Conservation (phyloP, 129 eudicot species). For the Helianthus annuus region DNA sequence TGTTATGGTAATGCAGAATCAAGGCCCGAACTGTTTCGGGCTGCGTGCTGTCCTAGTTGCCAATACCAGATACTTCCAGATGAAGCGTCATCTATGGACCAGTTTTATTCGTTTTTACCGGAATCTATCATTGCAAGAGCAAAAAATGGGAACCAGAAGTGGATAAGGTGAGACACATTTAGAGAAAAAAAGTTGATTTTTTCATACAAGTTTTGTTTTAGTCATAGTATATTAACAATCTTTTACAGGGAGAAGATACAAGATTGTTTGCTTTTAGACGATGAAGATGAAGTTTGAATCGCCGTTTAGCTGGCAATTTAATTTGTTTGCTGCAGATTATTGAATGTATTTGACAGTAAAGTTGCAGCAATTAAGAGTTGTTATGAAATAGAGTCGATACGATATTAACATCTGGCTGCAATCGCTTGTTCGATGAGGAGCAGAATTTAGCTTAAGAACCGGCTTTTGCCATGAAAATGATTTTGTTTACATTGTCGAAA, state of each 20-base stretch:
- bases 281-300: slow-evolving; percentile 64
- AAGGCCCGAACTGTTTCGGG: slow-evolving; percentile 25
- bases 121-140: slow-evolving; percentile 39
- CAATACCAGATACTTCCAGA: slow-evolving; percentile 83
- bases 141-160: slow-evolving; percentile 43
- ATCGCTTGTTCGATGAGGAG: background rate
- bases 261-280: slow-evolving; percentile 74
- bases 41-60: slow-evolving; percentile 76
- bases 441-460: background rate
- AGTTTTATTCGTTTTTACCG: slow-evolving; percentile 70
- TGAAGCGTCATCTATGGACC: slow-evolving; percentile 53
- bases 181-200: background rate
- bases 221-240: background rate
- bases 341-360: background rate
- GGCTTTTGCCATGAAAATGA: background rate
- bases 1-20: slow-evolving; percentile 29
- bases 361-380: background rate
- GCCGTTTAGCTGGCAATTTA: background rate
- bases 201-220: background rate
- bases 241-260: slow-evolving; percentile 81
- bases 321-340: slow-evolving; percentile 13
- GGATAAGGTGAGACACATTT: slow-evolving; percentile 51
- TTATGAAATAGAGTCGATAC: background rate
- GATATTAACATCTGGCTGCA: slow-evolving; percentile 11
- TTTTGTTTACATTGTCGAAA: background rate